Conservation (phyloP, 139 green algal species). For the Trebouxia sp. region DNA sequence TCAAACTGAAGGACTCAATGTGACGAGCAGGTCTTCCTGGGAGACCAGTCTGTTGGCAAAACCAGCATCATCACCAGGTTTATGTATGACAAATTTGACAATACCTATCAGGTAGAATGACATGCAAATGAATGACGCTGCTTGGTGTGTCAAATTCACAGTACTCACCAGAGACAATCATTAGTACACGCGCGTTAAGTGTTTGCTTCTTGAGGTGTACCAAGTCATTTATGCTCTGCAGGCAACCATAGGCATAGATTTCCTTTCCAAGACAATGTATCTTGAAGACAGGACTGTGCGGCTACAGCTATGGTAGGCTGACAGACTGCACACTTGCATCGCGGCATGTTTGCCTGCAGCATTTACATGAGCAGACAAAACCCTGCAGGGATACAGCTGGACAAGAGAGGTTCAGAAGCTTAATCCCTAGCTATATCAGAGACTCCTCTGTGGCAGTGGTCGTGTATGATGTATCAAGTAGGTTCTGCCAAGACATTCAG, state of each 20-base stretch:
- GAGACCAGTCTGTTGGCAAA: conserved; percentile 93
- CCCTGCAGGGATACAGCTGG: conserved; percentile 96
- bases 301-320: conserved; percentile 93
- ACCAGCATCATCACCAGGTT: conserved; percentile 99
- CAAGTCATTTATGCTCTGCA: conserved; percentile 55
- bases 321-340: background rate
- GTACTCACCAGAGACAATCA: no score
- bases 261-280: conserved; percentile 99
- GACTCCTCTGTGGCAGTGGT: conserved; percentile 98
- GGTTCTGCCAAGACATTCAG: no score
- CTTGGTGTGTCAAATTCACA: no score
- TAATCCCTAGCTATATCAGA: conserved; percentile 98
- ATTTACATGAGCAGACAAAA: no score
- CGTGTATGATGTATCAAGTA: conserved; percentile 98
- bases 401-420: conserved; percentile 94
- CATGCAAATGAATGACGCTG: background rate
- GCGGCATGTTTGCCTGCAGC: no score
- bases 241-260: conserved; percentile 99
- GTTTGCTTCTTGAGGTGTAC: no score
- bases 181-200: no score
- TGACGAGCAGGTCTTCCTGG: conserved; percentile 81
- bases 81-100: conserved; percentile 99
- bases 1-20: background rate
- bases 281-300: conserved; percentile 97
- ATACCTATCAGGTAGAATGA: conserved; percentile 89